Evolutionary conservation across 345 rosid genomes (phyloP).

Genomic region (Dimocarpus longan): DNA sequence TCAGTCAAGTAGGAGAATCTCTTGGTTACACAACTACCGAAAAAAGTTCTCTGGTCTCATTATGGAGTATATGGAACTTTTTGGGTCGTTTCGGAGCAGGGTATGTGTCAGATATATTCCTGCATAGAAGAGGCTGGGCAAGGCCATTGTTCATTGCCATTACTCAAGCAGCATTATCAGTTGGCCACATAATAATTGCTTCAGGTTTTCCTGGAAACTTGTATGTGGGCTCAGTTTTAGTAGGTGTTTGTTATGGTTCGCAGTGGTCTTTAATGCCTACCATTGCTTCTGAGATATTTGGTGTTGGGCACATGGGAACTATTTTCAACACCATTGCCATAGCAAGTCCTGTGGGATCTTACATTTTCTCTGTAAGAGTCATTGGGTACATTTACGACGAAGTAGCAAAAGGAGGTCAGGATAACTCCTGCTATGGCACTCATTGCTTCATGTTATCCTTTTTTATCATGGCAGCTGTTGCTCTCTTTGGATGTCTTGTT

Average conservation of each 20-base stretch:
- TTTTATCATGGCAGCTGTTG: conserved; percentile 68
- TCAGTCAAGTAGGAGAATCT: conserved; percentile 59
- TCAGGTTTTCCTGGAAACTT: conserved; percentile 65
- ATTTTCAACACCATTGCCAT: conserved; percentile 81
- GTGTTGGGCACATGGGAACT: conserved; percentile 78
- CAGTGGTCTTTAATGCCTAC: conserved; percentile 93
- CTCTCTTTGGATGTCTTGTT: conserved; percentile 60
- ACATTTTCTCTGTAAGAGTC: conserved; percentile 70
- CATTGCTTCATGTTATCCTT: conserved; percentile 75
- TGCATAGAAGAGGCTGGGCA: conserved; percentile 63
- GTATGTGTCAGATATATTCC: conserved; percentile 61
- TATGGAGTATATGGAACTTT: conserved; percentile 91
- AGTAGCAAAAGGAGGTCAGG: conserved; percentile 48
- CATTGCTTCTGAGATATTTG: conserved; percentile 71
- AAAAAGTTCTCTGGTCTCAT: conserved; percentile 66
- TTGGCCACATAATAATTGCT: conserved; percentile 69
- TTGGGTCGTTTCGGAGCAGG: conserved; percentile 93
- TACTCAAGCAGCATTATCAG: conserved; percentile 53
- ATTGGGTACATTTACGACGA: conserved; percentile 72
- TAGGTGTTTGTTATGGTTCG: conserved; percentile 78
- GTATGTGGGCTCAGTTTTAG: conserved; percentile 64
- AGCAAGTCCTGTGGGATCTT: conserved; percentile 84
- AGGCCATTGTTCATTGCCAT: conserved; percentile 74
- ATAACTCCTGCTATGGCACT: conserved; percentile 56
- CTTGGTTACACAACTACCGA: conserved; percentile 53